phyloP scores from a whole-genome alignment of 257 asterid species.

The Voacanga thouarsii region DNA sequence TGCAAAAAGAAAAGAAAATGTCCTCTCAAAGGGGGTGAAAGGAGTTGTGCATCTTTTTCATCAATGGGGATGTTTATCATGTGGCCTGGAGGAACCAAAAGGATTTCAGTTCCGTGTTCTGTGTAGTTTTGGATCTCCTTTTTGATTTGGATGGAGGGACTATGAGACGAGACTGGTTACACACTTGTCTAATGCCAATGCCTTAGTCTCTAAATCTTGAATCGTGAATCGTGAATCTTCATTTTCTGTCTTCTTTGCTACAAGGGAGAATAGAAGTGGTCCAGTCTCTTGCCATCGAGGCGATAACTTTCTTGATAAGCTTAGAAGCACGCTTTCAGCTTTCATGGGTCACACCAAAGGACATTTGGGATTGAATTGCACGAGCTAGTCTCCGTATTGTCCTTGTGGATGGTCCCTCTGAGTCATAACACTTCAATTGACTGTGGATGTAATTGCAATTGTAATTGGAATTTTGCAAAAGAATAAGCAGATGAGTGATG shows the following conservation, averaged over 20 bases:
- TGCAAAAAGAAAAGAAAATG: background rate
- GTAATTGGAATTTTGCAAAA: background rate
- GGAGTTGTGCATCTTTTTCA: background rate
- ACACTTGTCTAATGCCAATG: background rate
- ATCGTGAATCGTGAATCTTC: background rate
- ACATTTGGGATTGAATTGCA: slow-evolving; percentile 26
- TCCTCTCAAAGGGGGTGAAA: background rate
- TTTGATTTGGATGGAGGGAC: background rate
- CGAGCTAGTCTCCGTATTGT: slow-evolving; percentile 23
- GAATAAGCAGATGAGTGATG: background rate
- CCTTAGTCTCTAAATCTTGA: background rate
- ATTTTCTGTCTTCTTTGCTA: background rate
- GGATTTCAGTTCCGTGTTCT: slow-evolving; percentile 15
- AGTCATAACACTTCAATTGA: background rate
- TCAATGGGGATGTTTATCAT: slow-evolving; percentile 19
- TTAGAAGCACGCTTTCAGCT: slow-evolving; percentile 9
- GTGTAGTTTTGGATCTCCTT: background rate
- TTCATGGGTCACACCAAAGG: slow-evolving; percentile 23
- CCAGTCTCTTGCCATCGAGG: slow-evolving; percentile 22
- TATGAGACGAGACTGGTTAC: background rate
- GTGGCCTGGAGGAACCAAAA: slow-evolving; percentile 27
- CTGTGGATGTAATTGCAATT: background rate
- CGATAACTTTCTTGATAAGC: slow-evolving; percentile 29
- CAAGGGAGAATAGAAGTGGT: slow-evolving; percentile 28
- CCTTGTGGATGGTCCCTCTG: slow-evolving; percentile 32